phyloP scores from a whole-genome alignment of 2,329 filamentous ascomycete species.

The Fusarium succisae region DNA sequence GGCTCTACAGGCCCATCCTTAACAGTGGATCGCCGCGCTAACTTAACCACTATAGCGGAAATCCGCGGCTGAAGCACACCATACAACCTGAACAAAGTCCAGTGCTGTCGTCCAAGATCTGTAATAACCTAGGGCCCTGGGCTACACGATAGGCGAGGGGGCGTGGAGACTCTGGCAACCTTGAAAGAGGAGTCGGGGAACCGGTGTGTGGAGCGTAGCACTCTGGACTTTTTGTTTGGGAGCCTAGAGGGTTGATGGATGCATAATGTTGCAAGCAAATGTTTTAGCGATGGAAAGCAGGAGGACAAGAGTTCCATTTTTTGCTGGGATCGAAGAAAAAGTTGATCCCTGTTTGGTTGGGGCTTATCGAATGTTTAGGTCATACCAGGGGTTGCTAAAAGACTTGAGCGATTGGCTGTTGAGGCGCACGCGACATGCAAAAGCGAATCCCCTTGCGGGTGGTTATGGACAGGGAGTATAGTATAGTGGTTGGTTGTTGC shows the following conservation, averaged over 20 bases:
- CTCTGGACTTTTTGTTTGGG: background rate
- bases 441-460: constrained; percentile 13
- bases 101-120: background rate
- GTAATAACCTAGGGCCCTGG: constrained; percentile 1
- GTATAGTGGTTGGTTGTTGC: background rate
- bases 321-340: constrained; percentile 5
- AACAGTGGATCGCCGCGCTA: constrained; percentile 13
- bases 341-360: constrained; percentile 18
- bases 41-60: constrained; percentile 7
- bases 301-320: background rate
- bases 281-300: background rate
- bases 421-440: constrained; percentile 24
- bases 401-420: constrained; percentile 20
- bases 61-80: constrained; percentile 2
- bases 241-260: background rate
- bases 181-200: background rate
- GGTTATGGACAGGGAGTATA: background rate
- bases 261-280: background rate
- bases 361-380: constrained; percentile 33
- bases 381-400: constrained; percentile 14
- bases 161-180: background rate
- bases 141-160: constrained; percentile 31
- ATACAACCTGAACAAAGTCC: background rate
- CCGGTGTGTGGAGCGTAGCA: background rate
- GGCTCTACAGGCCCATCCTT: background rate